Percentiles rank a stretch among this genome's conserved stretches.
Conservation (phyloP, 768 basidiomycete species). For the Mrakia blollopis region DNA sequence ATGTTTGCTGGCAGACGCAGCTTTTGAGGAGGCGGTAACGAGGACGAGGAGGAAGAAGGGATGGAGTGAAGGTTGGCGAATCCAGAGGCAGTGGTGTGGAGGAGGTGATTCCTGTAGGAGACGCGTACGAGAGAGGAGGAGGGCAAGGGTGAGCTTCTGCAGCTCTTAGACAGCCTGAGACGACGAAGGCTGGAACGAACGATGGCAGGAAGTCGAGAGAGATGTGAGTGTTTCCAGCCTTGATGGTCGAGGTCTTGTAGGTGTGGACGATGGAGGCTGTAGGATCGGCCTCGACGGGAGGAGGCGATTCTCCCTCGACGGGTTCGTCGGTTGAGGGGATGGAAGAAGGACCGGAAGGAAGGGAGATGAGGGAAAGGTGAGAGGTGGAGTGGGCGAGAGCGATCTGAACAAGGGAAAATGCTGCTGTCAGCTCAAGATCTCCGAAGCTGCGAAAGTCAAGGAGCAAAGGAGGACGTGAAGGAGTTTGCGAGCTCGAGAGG, state of each 20-base stretch:
- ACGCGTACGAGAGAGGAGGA: no score
- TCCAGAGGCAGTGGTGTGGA: conserved; percentile 22
- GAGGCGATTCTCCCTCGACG: neutral
- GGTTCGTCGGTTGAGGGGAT: neutral
- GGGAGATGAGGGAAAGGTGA: conserved; percentile 19
- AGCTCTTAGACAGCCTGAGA: neutral
- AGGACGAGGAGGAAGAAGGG: conserved; percentile 7
- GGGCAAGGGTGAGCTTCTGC: neutral
- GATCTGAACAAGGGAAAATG: neutral
- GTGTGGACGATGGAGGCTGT: conserved; percentile 7
- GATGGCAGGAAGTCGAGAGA: conserved; percentile 10
- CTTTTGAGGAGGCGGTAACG: neutral
- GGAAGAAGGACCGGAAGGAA: neutral
- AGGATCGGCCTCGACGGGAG: neutral
- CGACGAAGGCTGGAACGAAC: neutral
- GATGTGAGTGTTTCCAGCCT: conserved; percentile 2
- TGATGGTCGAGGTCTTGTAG: conserved; percentile 24
- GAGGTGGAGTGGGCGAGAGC: conserved; percentile 30
- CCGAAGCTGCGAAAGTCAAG: neutral
- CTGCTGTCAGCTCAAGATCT: neutral
- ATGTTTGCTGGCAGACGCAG: conserved; percentile 29
- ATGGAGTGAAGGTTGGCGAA: conserved; percentile 20
- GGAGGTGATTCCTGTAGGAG: conserved; percentile 2
- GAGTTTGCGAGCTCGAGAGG: neutral
- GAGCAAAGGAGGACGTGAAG: neutral